Percentiles rank a stretch among this genome's conserved stretches.
phyloP scores from a whole-genome alignment of 1,139 yeast genomes.

The Yamadazyma spencermartinsiae region DNA sequence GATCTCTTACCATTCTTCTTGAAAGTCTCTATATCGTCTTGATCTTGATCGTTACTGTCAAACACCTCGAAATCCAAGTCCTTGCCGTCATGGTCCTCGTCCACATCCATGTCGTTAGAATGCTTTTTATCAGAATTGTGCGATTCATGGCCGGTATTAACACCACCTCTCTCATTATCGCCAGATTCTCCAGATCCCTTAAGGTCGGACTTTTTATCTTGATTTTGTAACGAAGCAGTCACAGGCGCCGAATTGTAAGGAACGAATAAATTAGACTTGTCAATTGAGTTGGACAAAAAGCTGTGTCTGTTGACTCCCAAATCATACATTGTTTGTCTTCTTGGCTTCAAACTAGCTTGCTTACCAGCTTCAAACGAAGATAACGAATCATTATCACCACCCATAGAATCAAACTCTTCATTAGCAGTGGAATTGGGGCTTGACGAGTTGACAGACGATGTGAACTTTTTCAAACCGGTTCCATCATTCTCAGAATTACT shows the following conservation, averaged over 20 bases:
- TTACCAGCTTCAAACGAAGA: constrained; percentile 26
- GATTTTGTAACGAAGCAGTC: constrained; percentile 54
- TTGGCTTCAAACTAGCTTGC: constrained; percentile 32
- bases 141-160: constrained; percentile 6
- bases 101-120: constrained; percentile 17
- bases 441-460: constrained; percentile 1
- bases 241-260: constrained; percentile 79
- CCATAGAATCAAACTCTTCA: constrained; percentile 5
- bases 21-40: constrained; percentile 27
- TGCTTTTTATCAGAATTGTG: not conserved
- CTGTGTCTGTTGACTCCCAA: constrained; percentile 46
- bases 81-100: constrained; percentile 36
- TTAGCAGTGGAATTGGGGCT: constrained; percentile 2
- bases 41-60: constrained; percentile 37
- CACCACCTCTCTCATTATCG: constrained; percentile 9
- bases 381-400: constrained; percentile 6
- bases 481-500: not conserved
- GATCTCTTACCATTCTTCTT: constrained; percentile 56
- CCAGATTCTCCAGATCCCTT: constrained; percentile 3
- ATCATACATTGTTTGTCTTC: constrained; percentile 52
- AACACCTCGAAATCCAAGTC: constrained; percentile 42
- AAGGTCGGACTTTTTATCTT: constrained; percentile 10
- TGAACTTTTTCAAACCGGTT: not conserved
- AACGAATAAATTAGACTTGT: constrained; percentile 56
- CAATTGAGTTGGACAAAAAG: constrained; percentile 45